These are phyloP conservation scores for Phyllosticta capitalensis DNA, from an alignment of 2,329 filamentous ascomycete species.

Conservation along the genomic window DNA sequence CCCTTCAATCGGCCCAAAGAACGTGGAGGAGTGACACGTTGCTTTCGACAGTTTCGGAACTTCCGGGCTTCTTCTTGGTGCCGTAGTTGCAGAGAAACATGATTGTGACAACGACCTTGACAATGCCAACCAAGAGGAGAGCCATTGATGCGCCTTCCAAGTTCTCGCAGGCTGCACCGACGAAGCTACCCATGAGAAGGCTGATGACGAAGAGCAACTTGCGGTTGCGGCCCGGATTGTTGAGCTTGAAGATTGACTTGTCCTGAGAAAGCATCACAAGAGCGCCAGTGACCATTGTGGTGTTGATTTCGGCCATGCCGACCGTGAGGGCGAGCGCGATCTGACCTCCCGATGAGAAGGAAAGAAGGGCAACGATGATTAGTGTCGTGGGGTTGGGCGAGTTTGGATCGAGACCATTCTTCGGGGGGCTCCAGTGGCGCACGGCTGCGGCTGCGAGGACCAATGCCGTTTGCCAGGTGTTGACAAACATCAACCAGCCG, in stretches of 20 bases:
- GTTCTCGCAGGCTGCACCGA: slow-evolving; percentile 16
- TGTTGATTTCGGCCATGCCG: slow-evolving; percentile 20
- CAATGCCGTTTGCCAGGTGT: slow-evolving; percentile 16
- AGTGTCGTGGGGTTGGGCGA: slow-evolving; percentile 11
- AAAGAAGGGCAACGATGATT: slow-evolving; percentile 15
- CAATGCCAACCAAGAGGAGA: slow-evolving; percentile 15
- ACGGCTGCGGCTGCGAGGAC: slow-evolving; percentile 18
- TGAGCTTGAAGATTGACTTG: slow-evolving; percentile 14
- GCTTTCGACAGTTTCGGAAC: slow-evolving; percentile 2
- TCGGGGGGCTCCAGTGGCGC: slow-evolving; percentile 13
- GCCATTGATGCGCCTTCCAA: slow-evolving; percentile 13
- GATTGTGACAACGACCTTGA: slow-evolving; percentile 16
- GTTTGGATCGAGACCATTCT: not conserved
- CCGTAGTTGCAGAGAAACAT: slow-evolving; percentile 18
- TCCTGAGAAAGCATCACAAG: slow-evolving; percentile 19
- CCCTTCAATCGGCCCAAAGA: slow-evolving; percentile 5
- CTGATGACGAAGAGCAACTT: slow-evolving; percentile 15
- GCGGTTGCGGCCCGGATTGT: slow-evolving; percentile 17
- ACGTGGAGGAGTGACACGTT: slow-evolving; percentile 2
- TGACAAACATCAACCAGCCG: slow-evolving; percentile 18
- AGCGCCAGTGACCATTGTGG: slow-evolving; percentile 22
- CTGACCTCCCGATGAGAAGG: slow-evolving; percentile 17
- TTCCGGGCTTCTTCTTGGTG: slow-evolving; percentile 14
- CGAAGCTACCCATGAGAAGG: slow-evolving; percentile 18
- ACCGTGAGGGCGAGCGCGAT: slow-evolving; percentile 18